Evolutionary conservation across 768 basidiomycete genomes (phyloP).

Genomic region (Boletus pseudo-olivaceus): DNA sequence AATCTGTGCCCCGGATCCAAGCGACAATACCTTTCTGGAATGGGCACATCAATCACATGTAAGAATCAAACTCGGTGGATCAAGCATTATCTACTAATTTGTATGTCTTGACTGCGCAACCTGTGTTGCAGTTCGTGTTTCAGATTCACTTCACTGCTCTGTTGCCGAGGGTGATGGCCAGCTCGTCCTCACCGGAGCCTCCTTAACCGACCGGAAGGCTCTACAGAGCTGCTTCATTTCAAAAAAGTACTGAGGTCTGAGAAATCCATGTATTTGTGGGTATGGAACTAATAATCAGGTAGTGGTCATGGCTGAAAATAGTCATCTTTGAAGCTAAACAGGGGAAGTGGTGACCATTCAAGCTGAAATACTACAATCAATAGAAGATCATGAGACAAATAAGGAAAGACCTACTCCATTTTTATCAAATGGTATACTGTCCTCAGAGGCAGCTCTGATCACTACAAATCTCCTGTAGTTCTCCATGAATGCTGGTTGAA

Average conservation of each 20-base stretch:
- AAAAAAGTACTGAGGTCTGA: neutral
- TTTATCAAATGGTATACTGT: slow-evolving; percentile 23
- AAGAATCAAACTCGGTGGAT: neutral
- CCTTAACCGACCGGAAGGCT: neutral
- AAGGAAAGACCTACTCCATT: slow-evolving; percentile 43
- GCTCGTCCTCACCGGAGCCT: too few relatives aligned
- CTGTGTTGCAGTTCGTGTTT: too few relatives aligned
- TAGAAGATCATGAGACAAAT: neutral
- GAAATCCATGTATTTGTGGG: neutral
- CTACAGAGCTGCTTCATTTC: neutral
- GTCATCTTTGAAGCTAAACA: slow-evolving; percentile 61
- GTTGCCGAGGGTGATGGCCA: too few relatives aligned
- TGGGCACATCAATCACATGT: slow-evolving; percentile 27
- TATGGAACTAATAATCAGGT: neutral
- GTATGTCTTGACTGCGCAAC: neutral
- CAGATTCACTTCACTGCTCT: neutral
- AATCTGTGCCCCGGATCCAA: neutral
- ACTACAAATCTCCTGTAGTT: slow-evolving; percentile 65
- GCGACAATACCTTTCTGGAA: neutral
- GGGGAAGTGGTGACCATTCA: slow-evolving; percentile 46
- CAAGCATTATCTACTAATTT: neutral
- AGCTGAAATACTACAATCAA: slow-evolving; percentile 38
- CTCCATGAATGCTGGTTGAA: slow-evolving; percentile 60
- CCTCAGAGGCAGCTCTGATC: slow-evolving; percentile 40
- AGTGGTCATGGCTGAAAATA: slow-evolving; percentile 33